Base-by-base conservation (phyloP, 2,329 filamentous ascomycete genomes). In the Fusarium brevicatenulatum region DNA sequence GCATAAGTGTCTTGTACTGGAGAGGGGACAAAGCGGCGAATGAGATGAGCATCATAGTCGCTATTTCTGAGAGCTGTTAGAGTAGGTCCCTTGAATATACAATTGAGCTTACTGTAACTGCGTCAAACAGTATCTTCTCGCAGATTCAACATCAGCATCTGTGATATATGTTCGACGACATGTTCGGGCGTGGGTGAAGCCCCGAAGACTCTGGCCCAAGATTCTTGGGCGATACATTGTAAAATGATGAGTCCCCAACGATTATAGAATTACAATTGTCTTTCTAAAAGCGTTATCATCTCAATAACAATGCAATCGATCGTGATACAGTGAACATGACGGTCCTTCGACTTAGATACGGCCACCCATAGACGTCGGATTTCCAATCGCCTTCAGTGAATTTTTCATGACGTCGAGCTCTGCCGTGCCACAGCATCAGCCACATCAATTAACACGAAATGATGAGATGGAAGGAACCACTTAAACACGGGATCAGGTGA, bases 41-140 rank as follows among this genome's bases (percentile, higher is more conserved):
- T 90, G 40, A 96, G 89, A 80, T 94, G 94, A 21, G 96, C 95
- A 71, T 97, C 93, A 62, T 95, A 92, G 82, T 99, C 96, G 82
- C 94, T 94, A 81, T 92, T 92, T 81, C 95, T 97, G 75, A 16
- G 30, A 11, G 18, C 6, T 16, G 43, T 77, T 62, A 78, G 72
- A 23, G 42, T n/a, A 12, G 9, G 9, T 19, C 18, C n/a, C 10
- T 12, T 9, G 7, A 7, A 6, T 5, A 13, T 4, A 10, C 2
- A 12, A 13, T 3, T n/a, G 9, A 32, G 70, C 80, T 34, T 80
- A 88, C 86, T 85, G 83, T 44, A 90, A 79, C 77, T 90, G 87
- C 63, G 83, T 82, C 32, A 85, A 74, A 78, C 88, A 90, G 77
- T 90, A 90, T 58, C 82, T 81, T 61, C 87, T 83, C 25, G 88